A percentile compares a stretch with the other conserved stretches of the same genome.
These are phyloP conservation scores for Conticribra weissflogii DNA, from an alignment of 108 stramenopile species.

Conservation along the genomic window DNA sequence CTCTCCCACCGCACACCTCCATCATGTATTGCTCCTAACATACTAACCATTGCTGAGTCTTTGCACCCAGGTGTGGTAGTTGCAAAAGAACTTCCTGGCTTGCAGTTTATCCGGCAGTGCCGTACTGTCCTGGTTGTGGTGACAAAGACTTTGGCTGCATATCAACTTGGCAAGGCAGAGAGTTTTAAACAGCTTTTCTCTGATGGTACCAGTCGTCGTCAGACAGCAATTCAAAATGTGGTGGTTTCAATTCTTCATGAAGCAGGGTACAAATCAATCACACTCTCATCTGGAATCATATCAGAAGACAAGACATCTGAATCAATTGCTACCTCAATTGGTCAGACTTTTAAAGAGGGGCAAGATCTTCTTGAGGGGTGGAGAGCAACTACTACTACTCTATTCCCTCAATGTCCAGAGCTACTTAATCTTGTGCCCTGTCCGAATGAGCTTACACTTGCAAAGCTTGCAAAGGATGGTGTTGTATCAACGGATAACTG, in stretches of 20 bases:
- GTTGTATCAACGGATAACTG: conserved; percentile 12
- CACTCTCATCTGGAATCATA: neutral
- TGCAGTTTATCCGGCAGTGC: conserved; percentile 3
- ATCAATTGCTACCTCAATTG: neutral
- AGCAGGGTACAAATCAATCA: neutral
- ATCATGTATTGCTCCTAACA: conserved; percentile 10
- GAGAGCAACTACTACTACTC: neutral
- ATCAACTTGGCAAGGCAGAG: neutral
- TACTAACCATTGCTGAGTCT: neutral
- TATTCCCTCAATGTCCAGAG: neutral
- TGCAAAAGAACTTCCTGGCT: conserved; percentile 3
- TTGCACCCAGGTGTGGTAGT: neutral
- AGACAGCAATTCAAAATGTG: conserved; percentile 11
- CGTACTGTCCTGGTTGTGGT: neutral
- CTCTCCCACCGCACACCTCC: conserved; percentile 13
- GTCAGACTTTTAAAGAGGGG: neutral
- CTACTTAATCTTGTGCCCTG: neutral
- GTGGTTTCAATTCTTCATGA: neutral
- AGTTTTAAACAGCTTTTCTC: conserved; percentile 7
- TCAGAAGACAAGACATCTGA: conserved; percentile 5
- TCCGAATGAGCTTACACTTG: conserved; percentile 1
- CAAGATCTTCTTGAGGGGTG: conserved; percentile 2
- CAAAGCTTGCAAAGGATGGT: conserved; percentile 22
- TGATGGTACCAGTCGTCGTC: conserved; percentile 15
- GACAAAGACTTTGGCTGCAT: conserved; percentile 12